Base-by-base conservation (phyloP, 768 basidiomycete genomes). In the Termitomyces sp. region DNA sequence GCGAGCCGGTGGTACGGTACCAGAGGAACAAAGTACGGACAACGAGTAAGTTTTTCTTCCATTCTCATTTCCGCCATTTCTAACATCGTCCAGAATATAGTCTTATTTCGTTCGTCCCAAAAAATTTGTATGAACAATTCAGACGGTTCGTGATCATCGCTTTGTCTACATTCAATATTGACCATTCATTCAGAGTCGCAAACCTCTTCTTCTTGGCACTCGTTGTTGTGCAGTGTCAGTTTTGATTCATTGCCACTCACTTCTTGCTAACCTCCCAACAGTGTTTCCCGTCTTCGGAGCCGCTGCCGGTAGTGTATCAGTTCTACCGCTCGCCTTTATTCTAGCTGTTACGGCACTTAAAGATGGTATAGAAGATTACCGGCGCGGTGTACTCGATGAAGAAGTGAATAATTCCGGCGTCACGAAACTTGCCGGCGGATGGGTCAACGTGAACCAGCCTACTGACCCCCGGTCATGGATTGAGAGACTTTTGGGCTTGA, bases 121-220 rank as follows among this genome's bases (percentile, higher is more conserved):
- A 92, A 81, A 97, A 98, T 69, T 72, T 98, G 62, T 92, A 86
- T 63, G 94, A 98, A 72, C 96, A 99, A 68, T 99, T 98, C 69
- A 81, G 92, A 60, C 82, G 95, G 87, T 88, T 60, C 62, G 82
- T 66, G 54, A n/a, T 41, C 36, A 41, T 18, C 13, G 3, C 20
- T 26, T 31, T n/a, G 50, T 51, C 39, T 28, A 31, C 34, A 20
- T 8, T 10, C 28, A 46, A 16, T 46, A 12, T 58, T 58, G 45
- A 62, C 41, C 45, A 36, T 31, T 42, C 39, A 26, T 42, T 9
- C 65, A 89, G 89, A 39, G 84, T 93, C 51, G 94, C 94, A 57
- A 98, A 98, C 72, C 73, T 98, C 47, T 99, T 93, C 76, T 98
- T 97, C 77, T 72, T 95, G 50, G 79, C 79, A 2, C 77, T 90